Evolutionary conservation across 2,329 filamentous ascomycete species (phyloP).

Genomic region (Alternaria postmessia): DNA sequence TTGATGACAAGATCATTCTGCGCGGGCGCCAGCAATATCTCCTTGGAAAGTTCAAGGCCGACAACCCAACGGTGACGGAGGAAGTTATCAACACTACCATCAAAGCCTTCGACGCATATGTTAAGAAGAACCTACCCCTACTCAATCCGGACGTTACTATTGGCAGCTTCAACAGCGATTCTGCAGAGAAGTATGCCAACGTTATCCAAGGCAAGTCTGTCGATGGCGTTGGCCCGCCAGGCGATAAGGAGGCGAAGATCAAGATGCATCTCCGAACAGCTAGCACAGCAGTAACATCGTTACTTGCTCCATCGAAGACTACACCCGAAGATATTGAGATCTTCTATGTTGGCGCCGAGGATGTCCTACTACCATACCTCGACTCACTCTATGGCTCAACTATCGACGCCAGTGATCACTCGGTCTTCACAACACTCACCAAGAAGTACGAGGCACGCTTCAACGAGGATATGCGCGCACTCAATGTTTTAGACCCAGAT

Average conservation of each 20-base stretch:
- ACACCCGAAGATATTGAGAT: conserved; percentile 48
- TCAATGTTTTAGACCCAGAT: conserved; percentile 86
- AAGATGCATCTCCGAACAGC: conserved; percentile 85
- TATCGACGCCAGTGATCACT: conserved; percentile 68
- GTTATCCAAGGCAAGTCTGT: conserved; percentile 64
- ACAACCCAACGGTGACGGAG: conserved; percentile 55
- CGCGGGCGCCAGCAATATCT: conserved; percentile 79
- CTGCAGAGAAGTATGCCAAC: conserved; percentile 61
- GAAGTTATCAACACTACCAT: conserved; percentile 60
- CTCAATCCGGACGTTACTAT: conserved; percentile 57
- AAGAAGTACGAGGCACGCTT: conserved; percentile 88
- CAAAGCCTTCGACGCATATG: conserved; percentile 63
- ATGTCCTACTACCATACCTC: conserved; percentile 82
- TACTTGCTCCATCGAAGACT: conserved; percentile 47
- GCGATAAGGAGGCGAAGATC: conserved; percentile 83
- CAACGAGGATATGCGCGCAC: conserved; percentile 82
- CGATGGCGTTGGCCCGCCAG: conserved; percentile 63
- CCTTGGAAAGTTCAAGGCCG: conserved; percentile 71
- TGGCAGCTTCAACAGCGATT: conserved; percentile 57
- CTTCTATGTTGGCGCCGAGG: conserved; percentile 68
- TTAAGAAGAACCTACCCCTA: conserved; percentile 72
- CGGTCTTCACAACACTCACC: conserved; percentile 88
- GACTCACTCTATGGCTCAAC: conserved; percentile 68
- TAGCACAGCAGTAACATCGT: conserved; percentile 61
- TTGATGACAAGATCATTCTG: conserved; percentile 66